Conservation (phyloP, 805 yeast genomes). For the Blastobotrys muscicola region DNA sequence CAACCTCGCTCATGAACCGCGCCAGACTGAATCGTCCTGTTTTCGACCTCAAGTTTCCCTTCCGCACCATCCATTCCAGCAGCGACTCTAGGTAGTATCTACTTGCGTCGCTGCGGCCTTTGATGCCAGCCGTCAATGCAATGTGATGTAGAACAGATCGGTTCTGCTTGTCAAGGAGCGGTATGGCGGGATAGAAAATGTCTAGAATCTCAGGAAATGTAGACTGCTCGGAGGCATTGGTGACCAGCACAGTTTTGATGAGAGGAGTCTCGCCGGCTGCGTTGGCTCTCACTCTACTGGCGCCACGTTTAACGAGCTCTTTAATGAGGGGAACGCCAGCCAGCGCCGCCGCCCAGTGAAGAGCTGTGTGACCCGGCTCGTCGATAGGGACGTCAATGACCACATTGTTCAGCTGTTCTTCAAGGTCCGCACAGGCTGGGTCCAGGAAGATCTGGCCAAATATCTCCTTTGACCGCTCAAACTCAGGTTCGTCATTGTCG, state of each 20-base stretch:
- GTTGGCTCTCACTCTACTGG: slow-evolving; percentile 64
- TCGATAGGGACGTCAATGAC: slow-evolving; percentile 82
- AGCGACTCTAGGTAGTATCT: slow-evolving; percentile 64
- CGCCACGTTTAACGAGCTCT: slow-evolving; percentile 56
- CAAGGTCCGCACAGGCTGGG: too few species aligned
- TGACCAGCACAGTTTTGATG: slow-evolving; percentile 73
- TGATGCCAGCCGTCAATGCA: slow-evolving; percentile 66
- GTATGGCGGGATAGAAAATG: slow-evolving; percentile 64
- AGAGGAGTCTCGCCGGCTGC: slow-evolving; percentile 81
- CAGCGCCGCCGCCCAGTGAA: slow-evolving; percentile 93
- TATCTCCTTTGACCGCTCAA: too few species aligned
- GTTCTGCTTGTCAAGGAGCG: slow-evolving; percentile 55
- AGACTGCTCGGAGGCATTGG: slow-evolving; percentile 70
- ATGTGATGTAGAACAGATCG: slow-evolving; percentile 84
- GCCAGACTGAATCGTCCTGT: slow-evolving; percentile 41
- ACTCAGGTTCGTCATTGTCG: too few species aligned
- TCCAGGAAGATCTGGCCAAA: too few species aligned
- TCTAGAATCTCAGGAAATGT: slow-evolving; percentile 64
- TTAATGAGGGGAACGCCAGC: slow-evolving; percentile 66
- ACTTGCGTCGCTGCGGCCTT: slow-evolving; percentile 62
- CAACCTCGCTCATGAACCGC: slow-evolving; percentile 55
- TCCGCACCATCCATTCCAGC: slow-evolving; percentile 66
- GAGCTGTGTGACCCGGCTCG: slow-evolving; percentile 83
- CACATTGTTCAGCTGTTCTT: slow-evolving; percentile 27
- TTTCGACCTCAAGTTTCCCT: slow-evolving; percentile 35